A percentile compares a stretch with the other conserved stretches of the same genome.
phyloP scores from a whole-genome alignment of 169 alveolate species.

The Perkinsus chesapeaki region DNA sequence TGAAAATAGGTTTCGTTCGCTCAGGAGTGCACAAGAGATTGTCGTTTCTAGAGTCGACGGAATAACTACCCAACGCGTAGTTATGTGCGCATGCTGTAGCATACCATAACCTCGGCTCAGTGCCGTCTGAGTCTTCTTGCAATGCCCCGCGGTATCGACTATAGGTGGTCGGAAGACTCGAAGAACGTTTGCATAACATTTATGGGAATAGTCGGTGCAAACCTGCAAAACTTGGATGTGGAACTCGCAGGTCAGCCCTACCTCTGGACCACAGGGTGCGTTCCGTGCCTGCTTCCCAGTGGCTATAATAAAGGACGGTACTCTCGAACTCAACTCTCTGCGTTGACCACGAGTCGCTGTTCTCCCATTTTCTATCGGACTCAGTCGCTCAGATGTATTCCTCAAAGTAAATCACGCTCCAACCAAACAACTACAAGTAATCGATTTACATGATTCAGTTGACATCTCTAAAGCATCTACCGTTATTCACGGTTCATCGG shows the following conservation, averaged over 20 bases:
- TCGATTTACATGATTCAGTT: neutral
- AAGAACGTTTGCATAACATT: neutral
- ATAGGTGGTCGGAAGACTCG: neutral
- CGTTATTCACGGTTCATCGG: neutral
- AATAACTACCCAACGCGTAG: too few relatives aligned
- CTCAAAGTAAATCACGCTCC: neutral
- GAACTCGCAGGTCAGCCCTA: neutral
- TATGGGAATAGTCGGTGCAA: neutral
- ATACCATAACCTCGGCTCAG: too few relatives aligned
- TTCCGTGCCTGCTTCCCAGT: neutral
- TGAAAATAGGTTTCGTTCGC: too few relatives aligned
- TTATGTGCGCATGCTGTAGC: too few relatives aligned
- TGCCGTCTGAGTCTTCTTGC: too few relatives aligned
- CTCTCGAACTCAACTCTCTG: too few relatives aligned
- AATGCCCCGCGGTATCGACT: neutral
- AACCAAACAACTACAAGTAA: neutral
- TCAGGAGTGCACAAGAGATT: too few relatives aligned
- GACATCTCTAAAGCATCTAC: neutral
- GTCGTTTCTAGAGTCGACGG: too few relatives aligned
- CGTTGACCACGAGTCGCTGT: too few relatives aligned
- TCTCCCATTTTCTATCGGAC: neutral
- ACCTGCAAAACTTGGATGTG: neutral
- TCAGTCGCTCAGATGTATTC: neutral
- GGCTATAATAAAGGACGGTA: too few relatives aligned
- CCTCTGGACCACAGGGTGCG: neutral